These are phyloP conservation scores for Chlorella vulgaris DNA, from an alignment of 139 green algal species.

Conservation along the genomic window DNA sequence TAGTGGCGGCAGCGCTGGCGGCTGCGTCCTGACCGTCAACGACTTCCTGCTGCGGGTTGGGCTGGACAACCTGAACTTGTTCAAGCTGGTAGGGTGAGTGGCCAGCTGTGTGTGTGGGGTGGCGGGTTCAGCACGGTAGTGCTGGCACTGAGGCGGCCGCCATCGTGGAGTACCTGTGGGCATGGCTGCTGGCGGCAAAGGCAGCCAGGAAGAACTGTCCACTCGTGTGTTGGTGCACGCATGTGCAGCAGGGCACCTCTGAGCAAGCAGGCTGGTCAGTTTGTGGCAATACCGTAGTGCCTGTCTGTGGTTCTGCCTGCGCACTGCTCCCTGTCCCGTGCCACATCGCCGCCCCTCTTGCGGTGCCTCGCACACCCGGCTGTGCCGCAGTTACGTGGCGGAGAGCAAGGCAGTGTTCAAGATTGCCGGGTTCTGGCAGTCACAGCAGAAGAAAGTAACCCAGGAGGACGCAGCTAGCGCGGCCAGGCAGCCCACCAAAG, in stretches of 20 bases:
- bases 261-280: too few species aligned
- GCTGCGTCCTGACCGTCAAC: conserved; percentile 65
- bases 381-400: conserved; percentile 59
- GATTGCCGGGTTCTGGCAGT: conserved; percentile 60
- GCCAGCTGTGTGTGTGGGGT: not conserved
- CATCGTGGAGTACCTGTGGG: too few species aligned
- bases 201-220: too few species aligned
- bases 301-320: too few species aligned
- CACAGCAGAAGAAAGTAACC: not conserved
- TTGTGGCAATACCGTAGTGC: too few species aligned
- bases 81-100: conserved; percentile 69
- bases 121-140: not conserved
- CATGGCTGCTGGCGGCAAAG: too few species aligned
- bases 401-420: conserved; percentile 89
- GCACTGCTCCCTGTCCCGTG: too few species aligned
- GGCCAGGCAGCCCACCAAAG: conserved; percentile 18
- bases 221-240: too few species aligned
- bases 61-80: conserved; percentile 94
- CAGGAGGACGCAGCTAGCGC: conserved; percentile 16
- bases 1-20: not conserved
- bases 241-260: too few species aligned
- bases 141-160: not conserved
- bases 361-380: not conserved
- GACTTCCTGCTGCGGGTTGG: conserved; percentile 79
- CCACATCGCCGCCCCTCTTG: not conserved